Evolutionary conservation across 495 filamentous ascomycete genomes (phyloP), one percentile per base, ranked within the genome.

Genomic region (Daldinia loculata): DNA sequence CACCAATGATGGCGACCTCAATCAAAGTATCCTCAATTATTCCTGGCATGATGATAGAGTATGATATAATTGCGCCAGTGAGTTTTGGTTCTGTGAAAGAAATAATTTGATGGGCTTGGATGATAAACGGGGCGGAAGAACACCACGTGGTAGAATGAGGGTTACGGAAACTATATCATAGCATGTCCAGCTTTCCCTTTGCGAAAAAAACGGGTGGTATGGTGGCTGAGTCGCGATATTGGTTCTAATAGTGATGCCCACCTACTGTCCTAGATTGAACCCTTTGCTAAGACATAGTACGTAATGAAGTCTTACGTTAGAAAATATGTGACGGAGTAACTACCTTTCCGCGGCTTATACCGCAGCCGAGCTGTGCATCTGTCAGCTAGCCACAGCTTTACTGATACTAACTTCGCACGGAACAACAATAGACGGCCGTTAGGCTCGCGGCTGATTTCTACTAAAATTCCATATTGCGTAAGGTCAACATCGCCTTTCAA

Each of bases 1-100:
- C 78, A 60, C 84, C 84, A 27, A 85, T 68, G 38, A 85, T 81
- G 39, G 81, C 80, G 41, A 83, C 74, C 17, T 78, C 66, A 38
- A 72, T 22, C 4, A 56, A 59, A 11, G 9, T 38, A 3, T 72
- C 69, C 38, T 68, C 24, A 2, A 61, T 6, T 17, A 57, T 38
- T 56, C 61, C 56, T 43, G 64, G 30, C 70, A 68, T 72, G 39
- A 15, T 58, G 8, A 12, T 48, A 19, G 17, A 4, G 43, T 9
- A 48, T 22, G n/a, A 12, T 24, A 11, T 24, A 24, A 48, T 19
- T 2, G 5, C 9, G 19, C 43, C 17, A 14, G 32, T 34, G 50
- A 27, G 5, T 38, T n/a, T 52, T 56, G 32, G 19, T 30, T 30
- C 2, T 7, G 26, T 53, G 26, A 4, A 29, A 53, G 2, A 9